Evolutionary conservation across 2,329 filamentous ascomycete genomes (phyloP), one percentile per base, ranked within the genome.

Genomic region (Dactylellina cionopaga): DNA sequence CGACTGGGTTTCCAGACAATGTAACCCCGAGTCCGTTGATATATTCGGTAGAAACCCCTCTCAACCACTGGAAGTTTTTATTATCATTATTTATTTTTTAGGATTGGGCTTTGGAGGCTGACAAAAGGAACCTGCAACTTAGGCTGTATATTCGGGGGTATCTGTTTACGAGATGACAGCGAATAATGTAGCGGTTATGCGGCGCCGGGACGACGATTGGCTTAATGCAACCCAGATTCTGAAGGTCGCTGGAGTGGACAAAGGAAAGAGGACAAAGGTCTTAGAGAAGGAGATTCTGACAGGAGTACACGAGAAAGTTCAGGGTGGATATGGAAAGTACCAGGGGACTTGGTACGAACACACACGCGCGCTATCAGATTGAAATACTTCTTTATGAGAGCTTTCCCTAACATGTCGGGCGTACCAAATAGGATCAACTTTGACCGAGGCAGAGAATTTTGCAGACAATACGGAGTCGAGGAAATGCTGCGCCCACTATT

Each of bases 81-180:
- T n/a, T n/a, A n/a, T 17, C 5, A 22, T 39, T 3, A 7, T 25
- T 44, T 41, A n/a, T n/a, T 31, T 35, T 62, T 41, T 27, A 22
- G 10, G 4, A 27, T 31, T 17, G 41, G 31, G 17, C 29, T 27
- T 22, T 7, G 29, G 37, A 5, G 47, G 29, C 66, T 71, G 37
- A 71, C 51, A 24, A 9, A 33, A 11, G n/a, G n/a, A n/a, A n/a
- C 2, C 29, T 46, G 27, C 22, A 33, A 24, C 29, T 35, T 49
- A 87, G 88, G 94, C 94, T 72, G 91, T 96, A 39, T 98, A 98
- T 80, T 98, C 94, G 5, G 92, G 93, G 76, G 92, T 98, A 46
- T 90, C 94, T 73, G 95, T 99, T 13, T 99, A 98, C 83, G 95
- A 99, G 81, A 97, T 98, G 92, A 93, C 97, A 80, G 91, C 98